Evolutionary conservation across 2,329 filamentous ascomycete species (phyloP).

Genomic region (Domatiomyces globalis): DNA sequence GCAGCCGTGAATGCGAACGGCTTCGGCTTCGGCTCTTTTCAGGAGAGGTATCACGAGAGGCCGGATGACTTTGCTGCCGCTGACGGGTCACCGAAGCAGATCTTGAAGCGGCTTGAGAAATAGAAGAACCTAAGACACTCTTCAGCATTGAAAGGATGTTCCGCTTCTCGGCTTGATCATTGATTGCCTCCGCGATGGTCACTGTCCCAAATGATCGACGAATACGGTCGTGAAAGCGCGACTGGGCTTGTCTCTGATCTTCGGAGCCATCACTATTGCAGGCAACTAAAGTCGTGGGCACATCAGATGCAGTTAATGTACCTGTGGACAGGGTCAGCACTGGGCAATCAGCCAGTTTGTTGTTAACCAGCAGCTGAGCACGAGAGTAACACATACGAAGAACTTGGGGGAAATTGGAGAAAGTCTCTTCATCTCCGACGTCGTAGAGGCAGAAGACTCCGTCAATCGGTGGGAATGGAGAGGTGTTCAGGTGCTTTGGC

Average conservation of each 20-base stretch:
- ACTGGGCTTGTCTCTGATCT: constrained; percentile 55
- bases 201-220: constrained; percentile 52
- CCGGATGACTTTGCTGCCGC: neutral
- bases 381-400: constrained; percentile 47
- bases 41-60: constrained; percentile 9
- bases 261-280: constrained; percentile 78
- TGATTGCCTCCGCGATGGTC: constrained; percentile 59
- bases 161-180: constrained; percentile 55
- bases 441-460: constrained; percentile 80
- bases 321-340: constrained; percentile 2
- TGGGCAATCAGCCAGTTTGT: neutral
- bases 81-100: neutral
- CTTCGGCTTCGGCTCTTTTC: constrained; percentile 12
- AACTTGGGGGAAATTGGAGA: constrained; percentile 58
- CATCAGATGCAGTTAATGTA: constrained; percentile 13
- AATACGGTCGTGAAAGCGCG: constrained; percentile 49
- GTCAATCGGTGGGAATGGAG: constrained; percentile 61
- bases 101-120: constrained; percentile 42
- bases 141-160: constrained; percentile 59
- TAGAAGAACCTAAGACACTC: constrained; percentile 51
- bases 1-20: constrained; percentile 10
- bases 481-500: constrained; percentile 46
- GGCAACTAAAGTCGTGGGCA: constrained; percentile 64
- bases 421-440: constrained; percentile 62
- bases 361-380: neutral